Percentiles rank a stretch among this genome's conserved stretches.
These are phyloP conservation scores for Cryphonectria naterciae DNA, from an alignment of 2,329 filamentous ascomycete species.

Conservation along the genomic window DNA sequence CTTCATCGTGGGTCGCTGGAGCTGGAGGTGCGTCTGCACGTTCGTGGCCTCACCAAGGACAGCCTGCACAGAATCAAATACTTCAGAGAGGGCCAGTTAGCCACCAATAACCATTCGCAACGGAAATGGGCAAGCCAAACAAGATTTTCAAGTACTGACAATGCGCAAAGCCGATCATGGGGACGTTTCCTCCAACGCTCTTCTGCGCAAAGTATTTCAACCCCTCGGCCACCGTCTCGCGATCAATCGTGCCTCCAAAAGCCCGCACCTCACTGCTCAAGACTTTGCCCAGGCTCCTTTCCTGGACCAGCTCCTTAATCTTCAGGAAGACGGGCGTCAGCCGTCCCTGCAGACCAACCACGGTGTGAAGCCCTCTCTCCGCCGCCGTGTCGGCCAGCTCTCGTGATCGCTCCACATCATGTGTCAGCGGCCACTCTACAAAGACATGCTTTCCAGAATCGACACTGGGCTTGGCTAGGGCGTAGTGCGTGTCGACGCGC, in stretches of 20 bases:
- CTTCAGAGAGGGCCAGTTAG: constrained; percentile 37
- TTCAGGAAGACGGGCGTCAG: constrained; percentile 49
- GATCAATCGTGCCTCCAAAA: constrained; percentile 41
- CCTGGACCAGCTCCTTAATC: constrained; percentile 48
- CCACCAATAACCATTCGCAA: constrained; percentile 18
- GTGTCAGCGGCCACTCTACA: constrained; percentile 62
- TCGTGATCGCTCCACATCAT: constrained; percentile 44
- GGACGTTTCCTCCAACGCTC: constrained; percentile 50
- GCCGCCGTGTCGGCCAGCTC: constrained; percentile 45
- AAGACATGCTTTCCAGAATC: constrained; percentile 57
- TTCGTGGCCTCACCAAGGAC: constrained; percentile 50
- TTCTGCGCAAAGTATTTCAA: constrained; percentile 54
- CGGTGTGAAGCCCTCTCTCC: constrained; percentile 36
- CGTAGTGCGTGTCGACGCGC: constrained; percentile 56
- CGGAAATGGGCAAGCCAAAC: background rate
- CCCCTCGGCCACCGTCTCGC: constrained; percentile 39
- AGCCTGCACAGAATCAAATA: constrained; percentile 50
- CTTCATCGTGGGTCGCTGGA: constrained; percentile 47
- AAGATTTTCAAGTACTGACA: constrained; percentile 36
- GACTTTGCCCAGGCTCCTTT: constrained; percentile 54
- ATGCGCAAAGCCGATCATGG: constrained; percentile 49
- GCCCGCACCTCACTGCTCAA: constrained; percentile 53
- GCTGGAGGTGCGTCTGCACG: constrained; percentile 46
- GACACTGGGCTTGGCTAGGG: constrained; percentile 50
- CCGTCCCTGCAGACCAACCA: constrained; percentile 58